A percentile compares a stretch with the other conserved stretches of the same genome.
Evolutionary conservation across 2,329 filamentous ascomycete genomes (phyloP).

Genomic region (Orbilia quercus): DNA sequence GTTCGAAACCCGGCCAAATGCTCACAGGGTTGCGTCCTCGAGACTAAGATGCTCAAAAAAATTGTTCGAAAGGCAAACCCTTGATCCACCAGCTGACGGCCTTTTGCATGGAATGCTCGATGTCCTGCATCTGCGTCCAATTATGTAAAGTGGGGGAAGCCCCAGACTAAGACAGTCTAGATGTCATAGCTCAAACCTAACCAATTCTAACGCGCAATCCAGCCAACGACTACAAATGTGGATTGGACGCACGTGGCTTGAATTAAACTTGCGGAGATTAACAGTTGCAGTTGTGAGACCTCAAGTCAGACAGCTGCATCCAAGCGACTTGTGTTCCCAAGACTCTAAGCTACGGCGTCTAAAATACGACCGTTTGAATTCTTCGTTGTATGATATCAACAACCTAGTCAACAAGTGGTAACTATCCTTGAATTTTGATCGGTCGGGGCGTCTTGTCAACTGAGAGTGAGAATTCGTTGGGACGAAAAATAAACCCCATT

Average conservation of each 20-base stretch:
- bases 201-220: background rate
- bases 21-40: too few species aligned
- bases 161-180: background rate
- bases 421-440: too few species aligned
- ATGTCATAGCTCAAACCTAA: background rate
- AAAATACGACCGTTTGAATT: too few species aligned
- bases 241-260: constrained; percentile 12
- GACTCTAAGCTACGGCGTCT: too few species aligned
- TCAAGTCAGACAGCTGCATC: constrained; percentile 10
- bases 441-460: too few species aligned
- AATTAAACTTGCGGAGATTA: constrained; percentile 18
- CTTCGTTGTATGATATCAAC: too few species aligned
- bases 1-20: too few species aligned
- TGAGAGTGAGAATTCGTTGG: too few species aligned
- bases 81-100: background rate
- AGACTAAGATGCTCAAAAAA: too few species aligned
- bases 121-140: constrained; percentile 15
- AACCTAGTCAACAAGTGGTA: too few species aligned
- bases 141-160: constrained; percentile 8
- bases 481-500: too few species aligned
- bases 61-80: too few species aligned
- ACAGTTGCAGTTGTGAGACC: background rate
- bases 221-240: background rate
- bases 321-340: constrained; percentile 3
- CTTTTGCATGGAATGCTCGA: constrained; percentile 9